Evolutionary conservation across 345 rosid genomes (phyloP), one percentile per base, ranked within the genome.

Genomic region (Laguncularia racemosa): DNA sequence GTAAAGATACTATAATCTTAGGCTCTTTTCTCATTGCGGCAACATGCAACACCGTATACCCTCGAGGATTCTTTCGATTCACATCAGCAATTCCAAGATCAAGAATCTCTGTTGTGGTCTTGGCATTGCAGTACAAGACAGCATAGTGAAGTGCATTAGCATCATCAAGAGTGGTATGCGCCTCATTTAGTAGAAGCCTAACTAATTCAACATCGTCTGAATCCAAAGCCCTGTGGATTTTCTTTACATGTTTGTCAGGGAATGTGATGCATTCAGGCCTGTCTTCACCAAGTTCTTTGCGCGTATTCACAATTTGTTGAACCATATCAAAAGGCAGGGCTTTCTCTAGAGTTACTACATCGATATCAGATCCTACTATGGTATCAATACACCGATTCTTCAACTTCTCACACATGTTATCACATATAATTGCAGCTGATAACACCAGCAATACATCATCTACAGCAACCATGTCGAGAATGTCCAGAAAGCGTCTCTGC

Each of bases 121-220:
- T 88, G 18, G 85, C 74, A 66, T 81, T 86, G 60, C 95, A 85
- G 58, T 85, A 85, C 2, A 91, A 77, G n/a, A 91, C 91, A 13
- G 97, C 97, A 56, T 80, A 84, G 58, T 88, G 96, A 50, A 91
- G 93, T 14, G 89, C 96, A 63, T 61, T 64, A 0, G 96, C 79
- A 48, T 73, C 81, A 56, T 91, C 97, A 20, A 91, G 75, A 70
- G 67, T 82, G 43, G 85, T 78, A 50, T 81, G 80, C n/a, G 76
- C 88, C 55, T 91, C 97, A 51, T 69, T 72, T 56, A 88, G 67
- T 28, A 91, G 82, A 96, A 84, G 77, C 60, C 89, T 71, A 56
- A 91, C 89, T 59, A 91, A 73, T 57, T 91, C 95, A 13, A 91
- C 88, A 51, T 91, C 97, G 43, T 91, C 96, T 0, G 96, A 91